Base-by-base conservation (phyloP, 2,329 filamentous ascomycete genomes). In the Lasiodiplodia sp. region DNA sequence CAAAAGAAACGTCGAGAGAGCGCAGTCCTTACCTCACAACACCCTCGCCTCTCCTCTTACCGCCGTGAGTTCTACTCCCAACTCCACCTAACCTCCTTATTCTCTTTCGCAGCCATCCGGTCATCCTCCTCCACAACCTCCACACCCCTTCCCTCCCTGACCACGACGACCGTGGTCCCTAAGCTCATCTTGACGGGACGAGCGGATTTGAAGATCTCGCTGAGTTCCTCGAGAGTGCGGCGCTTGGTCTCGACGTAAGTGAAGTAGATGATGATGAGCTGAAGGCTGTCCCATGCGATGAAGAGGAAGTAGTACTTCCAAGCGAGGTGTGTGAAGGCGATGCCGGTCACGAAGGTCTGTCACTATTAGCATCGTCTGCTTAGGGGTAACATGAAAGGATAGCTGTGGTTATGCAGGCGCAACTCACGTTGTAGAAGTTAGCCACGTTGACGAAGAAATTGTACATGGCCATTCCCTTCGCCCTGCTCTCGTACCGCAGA, bases 381-480 rank as follows among this genome's bases (percentile, higher is more conserved):
- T n/a, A n/a, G n/a, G n/a, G n/a, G n/a, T n/a, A n/a, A n/a, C n/a
- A n/a, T n/a, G n/a, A n/a, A n/a, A n/a, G n/a, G n/a, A n/a, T n/a
- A n/a, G n/a, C n/a, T n/a, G n/a, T n/a, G n/a, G n/a, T n/a, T n/a
- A n/a, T n/a, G n/a, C n/a, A n/a, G n/a, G 21, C 7, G 4, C 10
- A 10, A 18, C 57, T 60, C 7, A 60, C 57, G 68, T 83, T 83
- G 71, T 82, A 82, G 68, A 84, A 82, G 23, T 76, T 75, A 5
- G 81, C 81, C 66, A 83, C 75, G 64, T 84, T 84, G 65, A 82
- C 81, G 73, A 79, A 80, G 68, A 84, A 78, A 57, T 83, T 83
- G 70, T 83, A 83, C 71, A 83, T 79, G 7, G 80, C 82, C 79
- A 84, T 84, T 2, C 83, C 83, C 71, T 85, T 85, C 2, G 83